phyloP scores from a whole-genome alignment of 2,329 filamentous ascomycete species.

The Pseudogymnoascus destructans region DNA sequence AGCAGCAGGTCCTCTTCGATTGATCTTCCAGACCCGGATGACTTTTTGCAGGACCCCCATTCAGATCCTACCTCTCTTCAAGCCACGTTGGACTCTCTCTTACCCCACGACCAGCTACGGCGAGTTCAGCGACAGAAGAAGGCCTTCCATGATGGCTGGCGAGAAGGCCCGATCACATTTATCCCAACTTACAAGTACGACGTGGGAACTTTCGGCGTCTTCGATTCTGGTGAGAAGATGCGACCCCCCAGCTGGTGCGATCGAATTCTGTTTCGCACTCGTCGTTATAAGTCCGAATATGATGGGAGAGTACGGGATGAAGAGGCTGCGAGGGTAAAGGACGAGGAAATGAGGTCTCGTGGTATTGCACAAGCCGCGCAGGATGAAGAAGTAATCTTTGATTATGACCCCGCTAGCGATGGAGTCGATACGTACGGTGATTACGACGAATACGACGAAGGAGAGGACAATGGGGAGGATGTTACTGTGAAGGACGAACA shows the following conservation, averaged over 20 bases:
- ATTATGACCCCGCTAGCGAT: slow-evolving; percentile 78
- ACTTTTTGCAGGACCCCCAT: slow-evolving; percentile 52
- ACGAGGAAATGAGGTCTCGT: slow-evolving; percentile 73
- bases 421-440: slow-evolving; percentile 40
- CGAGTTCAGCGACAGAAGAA: slow-evolving; percentile 62
- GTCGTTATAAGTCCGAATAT: slow-evolving; percentile 53
- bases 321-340: slow-evolving; percentile 53
- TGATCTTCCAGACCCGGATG: slow-evolving; percentile 47
- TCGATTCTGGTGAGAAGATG: slow-evolving; percentile 91
- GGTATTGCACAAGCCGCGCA: slow-evolving; percentile 61
- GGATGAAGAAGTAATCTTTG: slow-evolving; percentile 75
- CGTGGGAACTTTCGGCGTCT: slow-evolving; percentile 78
- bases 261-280: slow-evolving; percentile 75
- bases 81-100: slow-evolving; percentile 71
- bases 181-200: slow-evolving; percentile 97
- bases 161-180: slow-evolving; percentile 77
- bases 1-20: slow-evolving; percentile 23
- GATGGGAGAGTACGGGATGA: slow-evolving; percentile 51
- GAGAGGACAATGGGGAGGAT: slow-evolving; percentile 31
- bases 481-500: slow-evolving; percentile 46
- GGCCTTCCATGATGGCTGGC: slow-evolving; percentile 83
- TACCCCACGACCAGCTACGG: slow-evolving; percentile 80
- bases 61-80: slow-evolving; percentile 77
- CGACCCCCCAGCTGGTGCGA: slow-evolving; percentile 95
- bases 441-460: slow-evolving; percentile 32